These are phyloP conservation scores for Melampsora larici-populina DNA, from an alignment of 1,284 basidiomycete species.

Conservation along the genomic window DNA sequence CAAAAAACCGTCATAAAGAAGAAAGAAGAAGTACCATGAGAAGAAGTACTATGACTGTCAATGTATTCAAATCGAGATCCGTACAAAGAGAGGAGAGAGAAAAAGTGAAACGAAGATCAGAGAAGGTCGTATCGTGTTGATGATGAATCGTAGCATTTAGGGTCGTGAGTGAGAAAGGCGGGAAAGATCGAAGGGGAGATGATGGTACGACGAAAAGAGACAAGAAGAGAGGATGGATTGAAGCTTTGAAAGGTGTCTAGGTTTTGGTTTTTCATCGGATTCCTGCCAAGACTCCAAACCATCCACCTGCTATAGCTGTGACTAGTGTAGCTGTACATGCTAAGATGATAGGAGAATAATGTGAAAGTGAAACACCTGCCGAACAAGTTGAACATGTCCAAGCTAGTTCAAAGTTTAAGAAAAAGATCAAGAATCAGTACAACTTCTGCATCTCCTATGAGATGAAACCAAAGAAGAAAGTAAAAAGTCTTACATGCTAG, in stretches of 20 bases:
- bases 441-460: constrained; percentile 22
- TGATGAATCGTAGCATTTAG: neutral
- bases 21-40: too few relatives aligned
- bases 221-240: neutral
- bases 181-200: neutral
- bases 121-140: too few relatives aligned
- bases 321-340: constrained; percentile 67
- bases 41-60: too few relatives aligned
- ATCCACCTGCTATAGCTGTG: constrained; percentile 59
- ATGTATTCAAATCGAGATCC: too few relatives aligned
- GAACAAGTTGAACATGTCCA: constrained; percentile 74
- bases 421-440: constrained; percentile 33
- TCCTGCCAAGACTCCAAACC: constrained; percentile 25
- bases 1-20: too few relatives aligned
- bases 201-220: neutral
- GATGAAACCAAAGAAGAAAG: constrained; percentile 8
- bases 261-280: constrained; percentile 9
- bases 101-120: too few relatives aligned
- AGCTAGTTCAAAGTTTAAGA: constrained; percentile 56
- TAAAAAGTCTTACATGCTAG: constrained; percentile 61
- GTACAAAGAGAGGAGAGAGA: too few relatives aligned
- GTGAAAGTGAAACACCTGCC: constrained; percentile 56
- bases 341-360: constrained; percentile 56
- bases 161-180: neutral
- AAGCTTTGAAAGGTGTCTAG: neutral